These are phyloP conservation scores for Zoysia japonica DNA, from an alignment of 176 grass and related monocot genomes.

Conservation along the genomic window DNA sequence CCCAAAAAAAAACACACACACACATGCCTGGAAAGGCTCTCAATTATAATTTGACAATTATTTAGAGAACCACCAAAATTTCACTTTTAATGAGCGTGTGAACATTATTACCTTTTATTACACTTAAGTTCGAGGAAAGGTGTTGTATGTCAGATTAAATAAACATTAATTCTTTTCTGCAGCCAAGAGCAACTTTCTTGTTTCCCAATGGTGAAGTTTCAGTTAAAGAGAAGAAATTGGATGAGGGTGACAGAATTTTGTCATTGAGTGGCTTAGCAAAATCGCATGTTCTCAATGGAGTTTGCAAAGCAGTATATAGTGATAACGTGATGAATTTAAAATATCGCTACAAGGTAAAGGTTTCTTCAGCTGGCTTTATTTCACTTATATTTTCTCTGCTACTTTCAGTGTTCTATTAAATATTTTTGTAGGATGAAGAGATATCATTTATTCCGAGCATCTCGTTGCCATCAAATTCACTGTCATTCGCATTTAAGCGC, in stretches of 20 bases:
- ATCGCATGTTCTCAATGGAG: conserved; percentile 71
- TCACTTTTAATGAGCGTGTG: conserved; percentile 5
- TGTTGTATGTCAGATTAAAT: conserved; percentile 2
- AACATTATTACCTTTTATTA: neutral
- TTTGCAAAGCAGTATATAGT: conserved; percentile 66
- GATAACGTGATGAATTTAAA: conserved; percentile 72
- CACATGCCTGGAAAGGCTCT: neutral
- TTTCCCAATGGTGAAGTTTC: conserved; percentile 87
- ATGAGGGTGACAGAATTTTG: conserved; percentile 57
- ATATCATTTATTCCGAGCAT: conserved; percentile 82
- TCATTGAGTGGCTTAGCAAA: conserved; percentile 67
- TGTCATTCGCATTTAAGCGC: conserved; percentile 81
- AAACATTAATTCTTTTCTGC: conserved; percentile 39
- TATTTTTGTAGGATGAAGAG: conserved; percentile 73
- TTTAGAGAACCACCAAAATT: neutral
- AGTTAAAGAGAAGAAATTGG: conserved; percentile 64
- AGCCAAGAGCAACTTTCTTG: conserved; percentile 76
- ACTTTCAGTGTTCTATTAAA: conserved; percentile 18
- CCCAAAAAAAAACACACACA: neutral
- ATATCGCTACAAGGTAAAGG: conserved; percentile 92
- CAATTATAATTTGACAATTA: conserved; percentile 23
- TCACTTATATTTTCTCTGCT: conserved; percentile 2
- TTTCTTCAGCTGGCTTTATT: conserved; percentile 28
- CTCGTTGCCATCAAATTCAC: conserved; percentile 69
- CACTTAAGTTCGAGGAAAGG: neutral